Conservation (phyloP, 441 rosid species). For the Biscutella laevigata region DNA sequence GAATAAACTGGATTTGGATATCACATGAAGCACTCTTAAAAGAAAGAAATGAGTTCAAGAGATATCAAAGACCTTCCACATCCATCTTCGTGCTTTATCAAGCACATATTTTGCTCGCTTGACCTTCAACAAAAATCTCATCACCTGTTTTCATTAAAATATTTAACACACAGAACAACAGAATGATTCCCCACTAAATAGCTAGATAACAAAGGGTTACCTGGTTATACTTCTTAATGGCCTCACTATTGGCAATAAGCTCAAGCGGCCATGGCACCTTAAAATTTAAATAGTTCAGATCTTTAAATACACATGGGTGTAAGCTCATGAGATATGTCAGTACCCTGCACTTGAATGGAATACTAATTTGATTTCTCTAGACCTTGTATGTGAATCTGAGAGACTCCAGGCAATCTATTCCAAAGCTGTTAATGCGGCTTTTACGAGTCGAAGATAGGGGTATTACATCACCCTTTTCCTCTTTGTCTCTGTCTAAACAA, state of each 20-base stretch:
- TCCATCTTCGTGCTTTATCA: slow-evolving; percentile 90
- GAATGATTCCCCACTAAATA: slow-evolving; percentile 10
- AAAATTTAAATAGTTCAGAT: not conserved
- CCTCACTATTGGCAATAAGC: slow-evolving; percentile 79
- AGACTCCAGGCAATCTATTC: slow-evolving; percentile 69
- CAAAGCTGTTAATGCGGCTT: slow-evolving; percentile 41
- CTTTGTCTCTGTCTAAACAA: slow-evolving; percentile 38
- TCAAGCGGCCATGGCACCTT: slow-evolving; percentile 99
- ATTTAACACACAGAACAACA: slow-evolving; percentile 10
- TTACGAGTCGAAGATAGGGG: slow-evolving; percentile 42
- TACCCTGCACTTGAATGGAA: slow-evolving; percentile 6
- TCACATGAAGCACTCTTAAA: not conserved
- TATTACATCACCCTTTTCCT: slow-evolving; percentile 38
- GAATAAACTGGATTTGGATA: slow-evolving; percentile 1
- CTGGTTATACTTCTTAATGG: slow-evolving; percentile 92
- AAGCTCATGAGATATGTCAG: slow-evolving; percentile 5
- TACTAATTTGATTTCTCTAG: slow-evolving; percentile 8
- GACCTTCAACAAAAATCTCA: slow-evolving; percentile 87
- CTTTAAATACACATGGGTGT: slow-evolving; percentile 5
- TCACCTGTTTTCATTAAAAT: slow-evolving; percentile 49
- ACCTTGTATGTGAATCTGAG: slow-evolving; percentile 86
- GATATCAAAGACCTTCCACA: slow-evolving; percentile 76
- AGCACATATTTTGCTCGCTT: slow-evolving; percentile 91
- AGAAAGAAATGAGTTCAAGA: not conserved
- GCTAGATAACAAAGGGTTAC: slow-evolving; percentile 32